Conservation (phyloP, 176 grass and related monocot genomes). For the Musa troglodytarum region DNA sequence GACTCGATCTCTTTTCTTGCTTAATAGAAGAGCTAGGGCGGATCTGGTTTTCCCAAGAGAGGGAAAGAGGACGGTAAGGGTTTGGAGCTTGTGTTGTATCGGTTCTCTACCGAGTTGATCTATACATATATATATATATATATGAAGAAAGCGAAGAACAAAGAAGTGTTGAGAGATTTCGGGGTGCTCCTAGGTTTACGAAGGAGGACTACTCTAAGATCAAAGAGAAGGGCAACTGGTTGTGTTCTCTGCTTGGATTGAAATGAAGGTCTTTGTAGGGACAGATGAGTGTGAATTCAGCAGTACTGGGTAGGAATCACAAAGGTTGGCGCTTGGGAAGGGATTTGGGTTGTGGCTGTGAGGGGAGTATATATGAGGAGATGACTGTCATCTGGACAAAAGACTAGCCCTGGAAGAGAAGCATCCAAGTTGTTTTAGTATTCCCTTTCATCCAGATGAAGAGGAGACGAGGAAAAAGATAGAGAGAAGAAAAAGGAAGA, state of each 20-base stretch:
- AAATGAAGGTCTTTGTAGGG: no score
- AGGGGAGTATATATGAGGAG: slow-evolving; percentile 52
- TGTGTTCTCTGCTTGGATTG: no score
- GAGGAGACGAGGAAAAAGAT: not conserved
- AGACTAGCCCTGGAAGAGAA: slow-evolving; percentile 29
- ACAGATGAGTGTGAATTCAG: no score
- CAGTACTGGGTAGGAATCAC: not conserved
- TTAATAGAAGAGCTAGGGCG: not conserved
- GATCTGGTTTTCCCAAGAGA: not conserved
- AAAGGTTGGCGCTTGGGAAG: not conserved
- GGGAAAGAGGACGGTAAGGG: not conserved
- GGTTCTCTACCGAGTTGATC: not conserved
- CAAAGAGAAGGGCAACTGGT: no score
- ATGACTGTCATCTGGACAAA: slow-evolving; percentile 45
- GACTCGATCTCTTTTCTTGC: not conserved
- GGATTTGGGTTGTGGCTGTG: slow-evolving; percentile 1
- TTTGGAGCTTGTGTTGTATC: not conserved
- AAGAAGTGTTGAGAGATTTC: not conserved
- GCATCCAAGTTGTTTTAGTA: slow-evolving; percentile 30
- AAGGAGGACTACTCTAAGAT: not conserved
- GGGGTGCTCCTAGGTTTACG: not conserved
- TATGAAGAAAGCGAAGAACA: not conserved
- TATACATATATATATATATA: not conserved
- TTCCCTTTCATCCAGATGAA: slow-evolving; percentile 1
- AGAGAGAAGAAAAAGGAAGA: slow-evolving; percentile 16